Percentiles rank a stretch among this genome's conserved stretches.
These are phyloP conservation scores for Boehmeria nivea DNA, from an alignment of 306 rosid genomes.

Conservation along the genomic window DNA sequence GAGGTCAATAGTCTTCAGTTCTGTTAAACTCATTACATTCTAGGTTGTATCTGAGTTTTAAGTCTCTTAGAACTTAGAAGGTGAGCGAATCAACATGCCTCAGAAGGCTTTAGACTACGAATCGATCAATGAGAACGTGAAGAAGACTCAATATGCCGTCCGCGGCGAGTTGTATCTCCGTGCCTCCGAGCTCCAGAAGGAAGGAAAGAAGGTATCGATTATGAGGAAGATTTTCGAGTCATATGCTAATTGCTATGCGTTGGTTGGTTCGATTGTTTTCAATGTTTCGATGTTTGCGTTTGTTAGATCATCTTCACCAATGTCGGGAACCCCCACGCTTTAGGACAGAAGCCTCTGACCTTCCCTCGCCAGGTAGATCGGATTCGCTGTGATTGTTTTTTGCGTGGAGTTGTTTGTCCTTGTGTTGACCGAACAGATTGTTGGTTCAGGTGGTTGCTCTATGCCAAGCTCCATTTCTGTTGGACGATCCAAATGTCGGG, in stretches of 20 bases:
- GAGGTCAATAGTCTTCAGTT: conserved; percentile 32
- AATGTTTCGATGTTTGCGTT: conserved; percentile 16
- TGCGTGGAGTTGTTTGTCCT: conserved; percentile 2
- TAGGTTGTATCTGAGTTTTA: conserved; percentile 11
- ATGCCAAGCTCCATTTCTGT: conserved; percentile 98
- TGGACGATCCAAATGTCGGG: conserved; percentile 92
- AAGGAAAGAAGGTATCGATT: conserved; percentile 75
- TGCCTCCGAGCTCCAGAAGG: conserved; percentile 95
- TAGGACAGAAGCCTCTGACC: conserved; percentile 94
- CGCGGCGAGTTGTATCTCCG: conserved; percentile 94
- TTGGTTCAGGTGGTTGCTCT: conserved; percentile 82
- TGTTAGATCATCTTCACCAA: conserved; percentile 92
- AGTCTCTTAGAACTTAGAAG: conserved; percentile 28
- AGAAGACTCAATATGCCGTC: conserved; percentile 90
- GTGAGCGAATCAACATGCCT: conserved; percentile 55
- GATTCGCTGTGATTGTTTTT: conserved; percentile 4
- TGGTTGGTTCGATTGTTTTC: neutral
- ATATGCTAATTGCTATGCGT: conserved; percentile 8
- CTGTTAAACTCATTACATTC: conserved; percentile 11
- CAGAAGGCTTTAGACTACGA: conserved; percentile 71
- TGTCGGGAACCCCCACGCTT: conserved; percentile 98
- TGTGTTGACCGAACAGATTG: conserved; percentile 20
- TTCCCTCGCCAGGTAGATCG: conserved; percentile 97
- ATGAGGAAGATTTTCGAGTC: too few species aligned
- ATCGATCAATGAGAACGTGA: conserved; percentile 80